A percentile compares a stretch with the other conserved stretches of the same genome.
These are phyloP conservation scores for Camelina hispida DNA, from an alignment of 345 rosid species.

Conservation along the genomic window DNA sequence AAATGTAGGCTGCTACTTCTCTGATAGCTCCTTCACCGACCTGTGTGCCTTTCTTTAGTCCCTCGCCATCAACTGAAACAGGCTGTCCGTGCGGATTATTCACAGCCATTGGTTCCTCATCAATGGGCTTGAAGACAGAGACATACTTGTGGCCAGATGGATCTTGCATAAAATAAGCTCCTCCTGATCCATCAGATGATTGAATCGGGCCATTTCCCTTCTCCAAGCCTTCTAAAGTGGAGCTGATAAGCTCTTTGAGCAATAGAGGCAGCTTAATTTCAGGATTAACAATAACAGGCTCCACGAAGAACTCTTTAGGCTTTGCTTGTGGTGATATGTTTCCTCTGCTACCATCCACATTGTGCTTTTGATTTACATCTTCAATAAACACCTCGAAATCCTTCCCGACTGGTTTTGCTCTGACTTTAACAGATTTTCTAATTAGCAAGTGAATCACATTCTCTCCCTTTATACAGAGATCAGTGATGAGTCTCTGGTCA, in stretches of 20 bases:
- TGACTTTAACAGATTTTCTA: conserved; percentile 61
- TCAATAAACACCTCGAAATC: conserved; percentile 64
- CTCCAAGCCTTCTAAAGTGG: conserved; percentile 69
- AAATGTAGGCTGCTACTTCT: conserved; percentile 88
- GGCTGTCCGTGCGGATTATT: conserved; percentile 75
- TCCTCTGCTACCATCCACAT: conserved; percentile 36
- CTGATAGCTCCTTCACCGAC: conserved; percentile 86
- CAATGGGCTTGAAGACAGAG: conserved; percentile 84
- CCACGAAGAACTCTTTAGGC: conserved; percentile 56
- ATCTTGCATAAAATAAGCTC: conserved; percentile 88
- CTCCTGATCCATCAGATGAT: conserved; percentile 86
- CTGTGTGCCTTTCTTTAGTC: conserved; percentile 82
- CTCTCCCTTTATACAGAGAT: conserved; percentile 60
- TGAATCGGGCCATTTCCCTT: conserved; percentile 65
- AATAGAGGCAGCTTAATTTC: conserved; percentile 50
- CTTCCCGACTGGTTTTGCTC: conserved; percentile 55
- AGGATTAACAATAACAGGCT: conserved; percentile 57
- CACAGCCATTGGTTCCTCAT: conserved; percentile 91
- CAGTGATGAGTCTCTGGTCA: conserved; percentile 73
- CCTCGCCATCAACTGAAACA: conserved; percentile 73
- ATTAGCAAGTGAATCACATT: conserved; percentile 66
- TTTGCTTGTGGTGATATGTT: conserved; percentile 41
- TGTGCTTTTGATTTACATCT: conserved; percentile 43
- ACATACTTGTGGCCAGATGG: conserved; percentile 59
- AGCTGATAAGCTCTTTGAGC: conserved; percentile 59